phyloP scores from a whole-genome alignment of 2,329 filamentous ascomycete species.

The Neonectria punicea region DNA sequence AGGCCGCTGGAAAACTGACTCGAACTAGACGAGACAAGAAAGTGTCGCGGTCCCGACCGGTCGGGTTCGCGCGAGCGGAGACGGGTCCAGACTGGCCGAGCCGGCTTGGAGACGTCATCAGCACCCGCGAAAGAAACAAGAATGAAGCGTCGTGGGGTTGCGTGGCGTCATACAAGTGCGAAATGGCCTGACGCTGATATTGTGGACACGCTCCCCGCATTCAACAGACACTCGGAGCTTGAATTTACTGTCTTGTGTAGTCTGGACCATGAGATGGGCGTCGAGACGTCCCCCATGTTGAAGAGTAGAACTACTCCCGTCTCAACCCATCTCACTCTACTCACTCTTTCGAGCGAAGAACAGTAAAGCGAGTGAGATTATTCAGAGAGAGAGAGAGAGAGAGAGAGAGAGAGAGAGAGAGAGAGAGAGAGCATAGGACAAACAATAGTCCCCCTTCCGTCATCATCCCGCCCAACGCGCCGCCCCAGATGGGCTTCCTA shows the following conservation, averaged over 20 bases:
- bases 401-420: not conserved
- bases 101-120: not conserved
- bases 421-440: not conserved
- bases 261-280: not conserved
- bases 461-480: not conserved
- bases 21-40: not conserved
- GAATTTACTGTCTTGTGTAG: not conserved
- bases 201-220: constrained; percentile 1
- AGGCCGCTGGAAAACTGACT: not conserved
- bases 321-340: constrained; percentile 10
- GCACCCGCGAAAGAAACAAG: not conserved
- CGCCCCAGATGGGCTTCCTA: not conserved
- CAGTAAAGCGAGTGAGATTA: constrained; percentile 24
- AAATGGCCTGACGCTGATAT: not conserved
- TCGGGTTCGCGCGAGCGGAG: not conserved
- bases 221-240: not conserved
- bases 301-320: not conserved
- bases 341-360: constrained; percentile 17
- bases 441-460: not conserved
- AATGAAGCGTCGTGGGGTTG: not conserved
- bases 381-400: constrained; percentile 10
- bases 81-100: not conserved
- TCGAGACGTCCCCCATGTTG: not conserved
- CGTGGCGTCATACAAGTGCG: not conserved
- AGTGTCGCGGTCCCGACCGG: not conserved